Percentiles rank a stretch among this genome's conserved stretches.
phyloP scores from a whole-genome alignment of 2,329 filamentous ascomycete species.

The Coniella vitis region DNA sequence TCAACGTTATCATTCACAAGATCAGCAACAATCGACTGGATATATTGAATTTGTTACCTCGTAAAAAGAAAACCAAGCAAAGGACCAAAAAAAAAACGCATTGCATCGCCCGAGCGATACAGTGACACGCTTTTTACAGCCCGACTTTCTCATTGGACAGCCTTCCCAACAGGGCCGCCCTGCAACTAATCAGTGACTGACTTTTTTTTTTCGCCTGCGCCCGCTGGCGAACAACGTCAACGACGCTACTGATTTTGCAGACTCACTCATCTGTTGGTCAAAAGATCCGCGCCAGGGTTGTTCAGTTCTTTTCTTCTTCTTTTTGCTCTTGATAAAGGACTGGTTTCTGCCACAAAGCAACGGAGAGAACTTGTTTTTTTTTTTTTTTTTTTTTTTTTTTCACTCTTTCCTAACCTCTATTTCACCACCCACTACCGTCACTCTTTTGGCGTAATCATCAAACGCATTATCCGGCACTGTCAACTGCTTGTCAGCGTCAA shows the following conservation, averaged over 20 bases:
- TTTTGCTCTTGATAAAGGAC: conserved; percentile 4
- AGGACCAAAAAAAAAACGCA: not conserved
- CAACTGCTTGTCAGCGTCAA: no score
- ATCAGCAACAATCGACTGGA: not conserved
- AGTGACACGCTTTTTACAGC: not conserved
- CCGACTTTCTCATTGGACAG: not conserved
- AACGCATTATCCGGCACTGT: no score
- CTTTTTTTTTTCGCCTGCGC: not conserved
- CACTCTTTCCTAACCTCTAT: not conserved
- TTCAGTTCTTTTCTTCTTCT: not conserved
- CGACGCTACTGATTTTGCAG: not conserved
- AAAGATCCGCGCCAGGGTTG: not conserved
- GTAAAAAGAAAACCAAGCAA: not conserved
- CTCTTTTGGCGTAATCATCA: not conserved
- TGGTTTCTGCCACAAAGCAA: conserved; percentile 7
- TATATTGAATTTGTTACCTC: not conserved
- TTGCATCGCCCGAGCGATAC: not conserved
- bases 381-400: not conserved
- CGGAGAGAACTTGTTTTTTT: not conserved
- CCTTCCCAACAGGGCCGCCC: not conserved
- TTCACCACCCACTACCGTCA: no score
- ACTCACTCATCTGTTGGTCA: not conserved
- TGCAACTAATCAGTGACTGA: not conserved
- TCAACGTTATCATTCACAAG: not conserved
- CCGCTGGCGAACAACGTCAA: no score